Conservation (phyloP, 768 basidiomycete genomes). For the Leccinum truebloodii region DNA sequence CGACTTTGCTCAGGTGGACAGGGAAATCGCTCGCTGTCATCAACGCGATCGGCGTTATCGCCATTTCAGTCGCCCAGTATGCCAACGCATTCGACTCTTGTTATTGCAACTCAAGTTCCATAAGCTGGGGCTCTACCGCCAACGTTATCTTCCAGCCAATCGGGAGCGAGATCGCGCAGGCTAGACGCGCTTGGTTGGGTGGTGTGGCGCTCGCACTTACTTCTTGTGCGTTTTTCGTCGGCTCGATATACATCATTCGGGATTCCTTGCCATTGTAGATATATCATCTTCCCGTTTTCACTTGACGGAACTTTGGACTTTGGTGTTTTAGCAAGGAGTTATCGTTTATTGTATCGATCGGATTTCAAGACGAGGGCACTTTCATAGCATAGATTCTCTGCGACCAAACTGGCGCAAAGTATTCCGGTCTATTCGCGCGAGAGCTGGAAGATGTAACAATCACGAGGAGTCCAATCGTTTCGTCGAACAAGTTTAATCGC, state of each 20-base stretch:
- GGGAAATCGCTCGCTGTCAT: slow-evolving; percentile 30
- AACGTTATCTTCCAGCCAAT: slow-evolving; percentile 30
- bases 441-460: too few species aligned
- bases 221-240: slow-evolving; percentile 27
- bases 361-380: too few species aligned
- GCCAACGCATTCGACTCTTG: slow-evolving; percentile 27
- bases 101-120: slow-evolving; percentile 32
- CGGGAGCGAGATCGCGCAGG: slow-evolving; percentile 24
- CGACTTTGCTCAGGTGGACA: slow-evolving; percentile 26
- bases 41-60: slow-evolving; percentile 29
- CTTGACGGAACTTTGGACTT: too few species aligned
- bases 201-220: slow-evolving; percentile 33
- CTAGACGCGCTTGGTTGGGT: slow-evolving; percentile 38
- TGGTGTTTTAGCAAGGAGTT: too few species aligned
- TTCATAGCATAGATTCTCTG: too few species aligned
- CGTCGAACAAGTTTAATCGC: too few species aligned
- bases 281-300: not conserved
- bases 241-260: slow-evolving; percentile 29
- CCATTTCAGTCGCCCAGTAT: slow-evolving; percentile 33
- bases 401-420: too few species aligned
- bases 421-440: too few species aligned
- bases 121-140: slow-evolving; percentile 20
- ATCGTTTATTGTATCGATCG: too few species aligned
- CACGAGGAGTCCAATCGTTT: too few species aligned
- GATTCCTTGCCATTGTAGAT: slow-evolving; percentile 21